Percentiles rank a stretch among this genome's conserved stretches.
These are phyloP conservation scores for Malassezia furfur DNA, from an alignment of 1,284 basidiomycete genomes.

Conservation along the genomic window DNA sequence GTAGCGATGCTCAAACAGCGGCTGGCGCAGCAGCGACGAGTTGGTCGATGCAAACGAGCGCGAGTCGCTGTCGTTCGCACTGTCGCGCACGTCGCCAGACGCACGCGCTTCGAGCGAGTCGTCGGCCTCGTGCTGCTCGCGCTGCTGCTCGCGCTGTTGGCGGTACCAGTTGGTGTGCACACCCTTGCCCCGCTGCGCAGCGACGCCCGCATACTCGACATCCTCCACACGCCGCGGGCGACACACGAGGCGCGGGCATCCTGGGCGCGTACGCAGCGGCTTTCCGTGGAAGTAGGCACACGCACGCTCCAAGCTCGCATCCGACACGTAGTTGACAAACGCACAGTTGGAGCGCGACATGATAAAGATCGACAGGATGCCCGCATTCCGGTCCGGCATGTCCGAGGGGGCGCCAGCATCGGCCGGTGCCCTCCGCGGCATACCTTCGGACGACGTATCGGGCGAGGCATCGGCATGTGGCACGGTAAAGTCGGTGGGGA, in stretches of 20 bases:
- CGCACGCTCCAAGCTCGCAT: constrained; percentile 59
- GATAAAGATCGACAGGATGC: constrained; percentile 77
- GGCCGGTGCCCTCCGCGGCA: too few species aligned
- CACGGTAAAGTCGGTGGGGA: background rate
- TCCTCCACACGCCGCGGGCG: constrained; percentile 74
- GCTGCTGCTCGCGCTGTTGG: constrained; percentile 2
- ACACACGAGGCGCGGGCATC: constrained; percentile 72
- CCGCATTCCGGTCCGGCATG: constrained; percentile 40
- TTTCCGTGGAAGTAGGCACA: constrained; percentile 65
- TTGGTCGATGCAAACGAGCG: constrained; percentile 40
- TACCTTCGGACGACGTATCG: too few species aligned
- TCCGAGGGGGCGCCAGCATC: background rate
- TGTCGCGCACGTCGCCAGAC: background rate
- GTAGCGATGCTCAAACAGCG: constrained; percentile 72
- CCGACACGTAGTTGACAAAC: constrained; percentile 75
- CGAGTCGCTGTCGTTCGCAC: constrained; percentile 16
- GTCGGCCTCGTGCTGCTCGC: background rate
- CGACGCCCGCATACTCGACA: constrained; percentile 78
- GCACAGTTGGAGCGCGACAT: constrained; percentile 86
- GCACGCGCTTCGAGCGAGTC: background rate
- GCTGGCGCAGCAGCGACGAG: constrained; percentile 60
- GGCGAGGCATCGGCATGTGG: background rate
- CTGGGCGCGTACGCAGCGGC: constrained; percentile 56
- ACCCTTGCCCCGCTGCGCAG: constrained; percentile 75
- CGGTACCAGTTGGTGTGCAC: constrained; percentile 64